Evolutionary conservation across 176 grass and related monocot species (phyloP), one percentile per base, ranked within the genome.

Genomic region (Dendrocalamus sinicus): DNA sequence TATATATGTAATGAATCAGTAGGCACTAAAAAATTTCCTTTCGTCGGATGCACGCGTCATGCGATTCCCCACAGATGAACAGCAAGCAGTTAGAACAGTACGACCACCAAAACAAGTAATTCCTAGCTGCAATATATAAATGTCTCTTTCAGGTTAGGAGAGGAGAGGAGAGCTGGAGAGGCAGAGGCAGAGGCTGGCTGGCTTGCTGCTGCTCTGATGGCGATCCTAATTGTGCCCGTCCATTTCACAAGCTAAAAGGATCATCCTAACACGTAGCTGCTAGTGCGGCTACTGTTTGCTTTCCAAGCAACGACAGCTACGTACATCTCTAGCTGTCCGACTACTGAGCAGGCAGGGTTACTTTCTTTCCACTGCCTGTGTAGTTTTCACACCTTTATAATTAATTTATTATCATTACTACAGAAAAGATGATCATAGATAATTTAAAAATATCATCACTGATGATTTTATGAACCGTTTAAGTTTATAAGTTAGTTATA

Each of bases 141-240:
- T 47, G 47, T 74, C 72, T 53, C 47, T 32, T 74, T 74, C 72
- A 53, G 47, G 72, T 74, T 74, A 53, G 47, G 47, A 35, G 4
- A 32, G 30, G 35, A 37, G 44, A 47, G n/a, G n/a, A n/a, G n/a
- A n/a, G n/a, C n/a, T n/a, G 43, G 70, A 47, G 12, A 70, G 55
- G 55, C 43, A 8, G 41, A 41, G 41, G 41, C 32, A 35, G 17
- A 20, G 2, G 53, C 20, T 4, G 20, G 55, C 64, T 4, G 20
- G 55, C 64, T 67, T 5, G 6, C 39, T 23, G 7, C 30, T 28
- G 22, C 26, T 75, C 16, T 20, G 48, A 54, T 35, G 72, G 48
- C 20, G 72, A 75, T 20, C 47, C 6, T 32, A 12, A 28, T 17
- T 19, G 72, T 35, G 72, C 8, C 30, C 0, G 32, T 67, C 32